phyloP scores from a whole-genome alignment of 805 yeast genomes.

The Clavispora asparagi region DNA sequence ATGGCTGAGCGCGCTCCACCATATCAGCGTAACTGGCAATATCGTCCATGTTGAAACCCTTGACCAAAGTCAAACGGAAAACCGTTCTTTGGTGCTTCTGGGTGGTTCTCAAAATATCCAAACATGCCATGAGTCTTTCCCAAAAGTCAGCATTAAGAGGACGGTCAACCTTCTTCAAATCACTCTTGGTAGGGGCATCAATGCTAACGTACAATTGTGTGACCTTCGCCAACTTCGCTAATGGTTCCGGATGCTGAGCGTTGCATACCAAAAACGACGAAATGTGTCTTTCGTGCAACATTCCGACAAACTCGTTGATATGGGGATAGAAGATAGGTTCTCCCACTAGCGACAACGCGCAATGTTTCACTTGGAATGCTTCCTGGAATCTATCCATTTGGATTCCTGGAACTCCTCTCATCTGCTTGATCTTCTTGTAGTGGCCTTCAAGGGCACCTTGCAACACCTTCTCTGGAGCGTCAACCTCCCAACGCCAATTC shows the following conservation, averaged over 20 bases:
- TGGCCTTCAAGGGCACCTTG: slow-evolving; percentile 87
- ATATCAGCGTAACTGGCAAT: slow-evolving; percentile 79
- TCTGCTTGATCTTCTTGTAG: slow-evolving; percentile 85
- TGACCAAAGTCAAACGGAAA: slow-evolving; percentile 82
- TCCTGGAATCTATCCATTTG: slow-evolving; percentile 85
- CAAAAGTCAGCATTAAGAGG: slow-evolving; percentile 89
- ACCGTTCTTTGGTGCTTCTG: slow-evolving; percentile 87
- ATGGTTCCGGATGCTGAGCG: slow-evolving; percentile 91
- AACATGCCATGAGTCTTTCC: slow-evolving; percentile 79
- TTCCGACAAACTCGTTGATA: slow-evolving; percentile 74
- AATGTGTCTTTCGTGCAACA: slow-evolving; percentile 75
- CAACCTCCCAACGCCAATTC: slow-evolving; percentile 92
- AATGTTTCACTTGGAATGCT: slow-evolving; percentile 83
- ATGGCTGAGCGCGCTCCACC: slow-evolving; percentile 75
- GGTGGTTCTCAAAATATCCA: slow-evolving; percentile 67
- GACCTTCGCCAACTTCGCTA: slow-evolving; percentile 63
- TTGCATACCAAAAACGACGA: slow-evolving; percentile 89
- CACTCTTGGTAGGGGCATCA: slow-evolving; percentile 85
- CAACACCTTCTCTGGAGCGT: slow-evolving; percentile 76
- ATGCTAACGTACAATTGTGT: slow-evolving; percentile 90
- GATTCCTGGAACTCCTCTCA: slow-evolving; percentile 95
- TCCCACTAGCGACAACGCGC: slow-evolving; percentile 90
- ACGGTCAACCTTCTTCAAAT: slow-evolving; percentile 77
- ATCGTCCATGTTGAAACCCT: slow-evolving; percentile 86
- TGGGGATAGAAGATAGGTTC: slow-evolving; percentile 94